Evolutionary conservation across 331 rosid genomes (phyloP), one percentile per base, ranked within the genome.

Genomic region (Pyrus hybrid): DNA sequence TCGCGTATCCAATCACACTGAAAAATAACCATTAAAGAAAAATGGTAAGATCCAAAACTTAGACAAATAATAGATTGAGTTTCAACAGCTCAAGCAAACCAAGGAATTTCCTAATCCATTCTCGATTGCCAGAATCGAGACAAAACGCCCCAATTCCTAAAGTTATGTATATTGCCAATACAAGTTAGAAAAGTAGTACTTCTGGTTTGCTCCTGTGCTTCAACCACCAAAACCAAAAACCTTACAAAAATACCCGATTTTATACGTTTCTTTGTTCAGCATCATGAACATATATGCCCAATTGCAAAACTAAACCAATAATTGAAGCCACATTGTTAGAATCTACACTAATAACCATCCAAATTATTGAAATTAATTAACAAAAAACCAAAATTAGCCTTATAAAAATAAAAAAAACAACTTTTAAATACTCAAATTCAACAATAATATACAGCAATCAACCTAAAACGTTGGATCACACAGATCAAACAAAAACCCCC

Each of bases 1-100:
- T 3, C 47, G 73, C 83, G 86, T 82, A 49, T 20, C 26, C 63
- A 29, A 80, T 51, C 66, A 62, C 26, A 67, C n/a, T 26, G 49
- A 60, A 79, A 23, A 16, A 56, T 29, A 29, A 5, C 62, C 28
- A 35, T 18, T n/a, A 65, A 9, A n/a, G 22, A 33, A 2, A 33
- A n/a, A 32, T 9, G 6, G 9, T 8, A 20, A 35, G 49, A 25
- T 0, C 54, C 54, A 47, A 65, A 65, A 32, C 21, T 20, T 20
- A 11, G 47, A 20, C 0, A 64, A 30, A 29, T 43, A 65, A 32
- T 2, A 21, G 13, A 22, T 41, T 11, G 3, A 1, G 41, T 26
- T 30, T 22, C n/a, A 21, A 18, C 23, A 0, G 23, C 45, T 29
- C 20, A 28, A 29, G 68, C 45, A 32, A 13, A 64, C n/a, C 9